Conservation (phyloP, 2,329 filamentous ascomycete genomes). For the Zasmidium cellare region DNA sequence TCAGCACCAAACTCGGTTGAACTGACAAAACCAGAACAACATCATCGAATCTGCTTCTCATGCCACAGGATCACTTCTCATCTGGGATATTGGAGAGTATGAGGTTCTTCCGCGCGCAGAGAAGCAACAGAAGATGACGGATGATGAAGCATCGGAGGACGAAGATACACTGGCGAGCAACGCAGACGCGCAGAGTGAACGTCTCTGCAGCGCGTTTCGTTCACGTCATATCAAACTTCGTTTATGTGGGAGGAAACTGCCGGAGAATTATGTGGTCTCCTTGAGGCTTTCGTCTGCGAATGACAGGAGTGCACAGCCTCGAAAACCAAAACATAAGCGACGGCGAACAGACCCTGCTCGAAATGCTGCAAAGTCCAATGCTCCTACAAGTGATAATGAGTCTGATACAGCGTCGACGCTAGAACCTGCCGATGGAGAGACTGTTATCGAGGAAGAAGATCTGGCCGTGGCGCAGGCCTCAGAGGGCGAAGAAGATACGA, state of each 20-base stretch:
- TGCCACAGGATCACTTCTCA: slow-evolving; percentile 45
- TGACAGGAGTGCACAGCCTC: slow-evolving; percentile 28
- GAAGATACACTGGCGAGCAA: slow-evolving; percentile 21
- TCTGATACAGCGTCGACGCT: slow-evolving; percentile 4
- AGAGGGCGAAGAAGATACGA: slow-evolving; percentile 45
- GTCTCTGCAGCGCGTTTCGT: slow-evolving; percentile 41
- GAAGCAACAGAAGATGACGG: slow-evolving; percentile 27
- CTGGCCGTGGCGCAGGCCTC: slow-evolving; percentile 30
- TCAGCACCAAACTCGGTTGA: not conserved
- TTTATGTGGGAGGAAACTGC: slow-evolving; percentile 42
- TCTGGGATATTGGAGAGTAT: slow-evolving; percentile 50
- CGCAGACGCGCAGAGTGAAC: slow-evolving; percentile 34
- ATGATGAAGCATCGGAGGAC: slow-evolving; percentile 34
- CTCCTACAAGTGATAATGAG: slow-evolving; percentile 20
- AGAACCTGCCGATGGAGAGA: slow-evolving; percentile 1
- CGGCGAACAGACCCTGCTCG: slow-evolving; percentile 25
- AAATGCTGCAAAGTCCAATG: slow-evolving; percentile 1
- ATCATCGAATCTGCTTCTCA: slow-evolving; percentile 46
- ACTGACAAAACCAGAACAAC: slow-evolving; percentile 39
- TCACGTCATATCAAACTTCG: slow-evolving; percentile 41
- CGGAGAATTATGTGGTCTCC: slow-evolving; percentile 41
- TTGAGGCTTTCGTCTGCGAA: slow-evolving; percentile 41
- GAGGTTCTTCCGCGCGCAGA: slow-evolving; percentile 35
- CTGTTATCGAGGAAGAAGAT: slow-evolving; percentile 7
- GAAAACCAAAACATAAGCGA: slow-evolving; percentile 30